phyloP scores from a whole-genome alignment of 805 yeast genomes.

The Blastobotrys parvus region DNA sequence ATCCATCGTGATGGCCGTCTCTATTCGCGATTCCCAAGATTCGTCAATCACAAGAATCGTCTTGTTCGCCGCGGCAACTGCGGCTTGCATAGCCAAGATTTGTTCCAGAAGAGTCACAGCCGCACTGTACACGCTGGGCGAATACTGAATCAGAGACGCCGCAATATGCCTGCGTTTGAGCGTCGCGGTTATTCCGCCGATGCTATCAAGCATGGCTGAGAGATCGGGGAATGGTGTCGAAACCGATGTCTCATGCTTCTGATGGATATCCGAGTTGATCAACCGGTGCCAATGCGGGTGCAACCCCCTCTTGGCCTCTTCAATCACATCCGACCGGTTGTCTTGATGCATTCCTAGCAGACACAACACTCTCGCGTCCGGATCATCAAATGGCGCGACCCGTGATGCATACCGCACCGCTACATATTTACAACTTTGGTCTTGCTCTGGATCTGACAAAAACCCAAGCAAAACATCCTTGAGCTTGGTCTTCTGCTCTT shows the following conservation, averaged over 20 bases:
- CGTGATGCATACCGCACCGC: constrained; percentile 59
- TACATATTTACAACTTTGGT: constrained; percentile 50
- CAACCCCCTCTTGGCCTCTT: constrained; percentile 72
- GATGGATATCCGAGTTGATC: constrained; percentile 30
- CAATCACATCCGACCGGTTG: constrained; percentile 65
- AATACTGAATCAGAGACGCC: neutral
- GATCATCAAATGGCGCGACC: constrained; percentile 57
- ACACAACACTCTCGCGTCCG: constrained; percentile 59
- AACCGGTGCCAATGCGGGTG: constrained; percentile 75
- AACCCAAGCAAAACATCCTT: constrained; percentile 32
- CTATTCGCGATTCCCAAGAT: constrained; percentile 63
- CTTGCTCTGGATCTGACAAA: constrained; percentile 32
- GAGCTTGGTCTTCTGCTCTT: constrained; percentile 34
- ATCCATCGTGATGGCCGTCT: constrained; percentile 61
- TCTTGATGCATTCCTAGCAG: constrained; percentile 50
- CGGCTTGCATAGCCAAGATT: constrained; percentile 57
- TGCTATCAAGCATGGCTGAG: constrained; percentile 26
- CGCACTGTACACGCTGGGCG: constrained; percentile 17
- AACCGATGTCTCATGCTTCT: constrained; percentile 16
- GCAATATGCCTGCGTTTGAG: neutral
- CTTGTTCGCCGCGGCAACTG: constrained; percentile 31
- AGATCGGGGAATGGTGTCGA: constrained; percentile 49
- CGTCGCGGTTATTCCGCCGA: constrained; percentile 7
- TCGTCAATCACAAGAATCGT: constrained; percentile 62
- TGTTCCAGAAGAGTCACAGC: constrained; percentile 49